These are phyloP conservation scores for Fibroporia radiculosa DNA, from an alignment of 768 basidiomycete species.

Conservation along the genomic window DNA sequence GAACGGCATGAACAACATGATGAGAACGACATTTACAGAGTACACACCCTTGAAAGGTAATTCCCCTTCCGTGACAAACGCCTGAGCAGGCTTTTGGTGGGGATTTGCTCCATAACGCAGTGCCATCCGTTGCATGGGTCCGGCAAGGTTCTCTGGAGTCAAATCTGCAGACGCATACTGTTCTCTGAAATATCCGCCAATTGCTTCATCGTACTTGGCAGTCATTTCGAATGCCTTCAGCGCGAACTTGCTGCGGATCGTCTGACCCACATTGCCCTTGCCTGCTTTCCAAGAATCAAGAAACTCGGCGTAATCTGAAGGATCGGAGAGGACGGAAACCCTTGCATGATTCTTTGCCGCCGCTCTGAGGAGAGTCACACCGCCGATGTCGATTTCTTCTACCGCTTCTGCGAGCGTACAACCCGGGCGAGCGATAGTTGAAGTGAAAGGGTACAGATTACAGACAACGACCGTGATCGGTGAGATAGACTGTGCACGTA, in stretches of 20 bases:
- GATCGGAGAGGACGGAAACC: conserved; percentile 84
- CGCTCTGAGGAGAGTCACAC: conserved; percentile 93
- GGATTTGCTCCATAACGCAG: conserved; percentile 97
- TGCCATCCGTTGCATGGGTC: conserved; percentile 72
- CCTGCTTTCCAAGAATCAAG: conserved; percentile 68
- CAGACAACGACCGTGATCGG: conserved; percentile 97
- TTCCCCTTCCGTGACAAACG: conserved; percentile 81
- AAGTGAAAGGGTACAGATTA: conserved; percentile 96
- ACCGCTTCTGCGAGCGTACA: conserved; percentile 90
- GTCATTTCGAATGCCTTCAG: conserved; percentile 98
- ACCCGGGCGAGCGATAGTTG: conserved; percentile 79
- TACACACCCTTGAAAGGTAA: conserved; percentile 86
- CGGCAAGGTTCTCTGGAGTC: conserved; percentile 50
- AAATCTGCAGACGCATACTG: conserved; percentile 86
- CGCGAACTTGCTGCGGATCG: conserved; percentile 70
- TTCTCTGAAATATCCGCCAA: conserved; percentile 93
- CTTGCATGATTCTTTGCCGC: conserved; percentile 98
- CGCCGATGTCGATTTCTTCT: conserved; percentile 98
- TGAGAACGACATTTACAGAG: not conserved
- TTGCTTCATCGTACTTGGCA: conserved; percentile 89
- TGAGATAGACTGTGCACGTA: conserved; percentile 75
- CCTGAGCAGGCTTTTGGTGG: conserved; percentile 97
- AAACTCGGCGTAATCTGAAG: conserved; percentile 80
- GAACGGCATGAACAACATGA: conserved; percentile 1
- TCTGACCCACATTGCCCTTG: conserved; percentile 66